Conservation (phyloP, 495 filamentous ascomycete genomes). For the Friedmanniomyces endolithicus region DNA sequence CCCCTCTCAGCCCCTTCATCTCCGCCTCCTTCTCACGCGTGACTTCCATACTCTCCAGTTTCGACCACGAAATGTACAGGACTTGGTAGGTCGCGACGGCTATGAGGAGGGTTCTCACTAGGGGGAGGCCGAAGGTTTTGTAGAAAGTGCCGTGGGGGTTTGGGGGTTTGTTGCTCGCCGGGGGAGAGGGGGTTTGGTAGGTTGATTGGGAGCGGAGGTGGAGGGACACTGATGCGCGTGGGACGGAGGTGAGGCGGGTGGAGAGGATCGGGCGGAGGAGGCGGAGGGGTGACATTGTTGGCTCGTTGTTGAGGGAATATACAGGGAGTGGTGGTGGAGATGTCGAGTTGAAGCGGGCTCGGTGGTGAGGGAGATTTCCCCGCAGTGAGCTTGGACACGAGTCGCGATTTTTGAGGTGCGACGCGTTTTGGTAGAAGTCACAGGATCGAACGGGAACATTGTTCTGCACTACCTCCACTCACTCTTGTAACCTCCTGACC, state of each 20-base stretch:
- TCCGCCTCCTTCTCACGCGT: conserved; percentile 48
- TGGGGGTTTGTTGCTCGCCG: not conserved
- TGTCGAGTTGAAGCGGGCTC: too few species aligned
- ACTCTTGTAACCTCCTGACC: not conserved
- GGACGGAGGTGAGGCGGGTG: not conserved
- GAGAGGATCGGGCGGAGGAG: not conserved
- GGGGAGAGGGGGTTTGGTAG: not conserved
- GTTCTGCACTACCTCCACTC: too few species aligned
- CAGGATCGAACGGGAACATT: too few species aligned
- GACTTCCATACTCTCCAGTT: conserved; percentile 67
- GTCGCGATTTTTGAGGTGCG: too few species aligned
- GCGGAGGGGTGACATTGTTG: not conserved
- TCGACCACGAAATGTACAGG: conserved; percentile 72
- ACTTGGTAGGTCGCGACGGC: conserved; percentile 83
- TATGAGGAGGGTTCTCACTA: conserved; percentile 74
- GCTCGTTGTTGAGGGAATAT: too few species aligned
- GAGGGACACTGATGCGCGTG: not conserved
- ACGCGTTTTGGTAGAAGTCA: too few species aligned
- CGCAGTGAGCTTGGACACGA: too few species aligned
- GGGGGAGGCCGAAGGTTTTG: conserved; percentile 61
- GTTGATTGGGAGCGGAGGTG: not conserved
- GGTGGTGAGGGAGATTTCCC: too few species aligned
- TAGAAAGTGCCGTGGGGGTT: conserved; percentile 56
- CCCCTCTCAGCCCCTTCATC: conserved; percentile 3
- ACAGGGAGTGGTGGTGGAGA: too few species aligned